Percentiles rank a stretch among this genome's conserved stretches.
These are phyloP conservation scores for Pilaira anomala DNA, from an alignment of 192 early-diverging fungal species.

Conservation along the genomic window DNA sequence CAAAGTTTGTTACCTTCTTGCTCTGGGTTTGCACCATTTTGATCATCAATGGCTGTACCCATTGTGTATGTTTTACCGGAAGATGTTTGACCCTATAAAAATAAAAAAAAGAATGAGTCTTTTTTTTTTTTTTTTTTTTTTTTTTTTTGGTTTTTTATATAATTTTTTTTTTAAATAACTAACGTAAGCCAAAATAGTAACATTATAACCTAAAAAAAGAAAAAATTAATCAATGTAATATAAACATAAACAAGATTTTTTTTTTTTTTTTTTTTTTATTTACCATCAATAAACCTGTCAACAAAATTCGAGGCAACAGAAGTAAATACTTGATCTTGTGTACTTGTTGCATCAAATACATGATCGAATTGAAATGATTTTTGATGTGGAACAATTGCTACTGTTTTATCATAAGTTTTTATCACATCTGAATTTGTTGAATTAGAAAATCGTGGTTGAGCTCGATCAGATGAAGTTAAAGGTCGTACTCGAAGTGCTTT, in stretches of 20 bases:
- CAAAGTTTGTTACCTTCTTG: slow-evolving; percentile 26
- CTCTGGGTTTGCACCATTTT: slow-evolving; percentile 21
- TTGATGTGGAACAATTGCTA: slow-evolving; percentile 28
- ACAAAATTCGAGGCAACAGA: slow-evolving; percentile 24
- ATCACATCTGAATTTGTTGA: slow-evolving; percentile 30
- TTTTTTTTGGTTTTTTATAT: too few species aligned
- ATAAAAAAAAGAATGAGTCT: not conserved
- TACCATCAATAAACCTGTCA: slow-evolving; percentile 34
- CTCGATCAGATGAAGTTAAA: slow-evolving; percentile 27
- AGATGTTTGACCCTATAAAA: slow-evolving; percentile 72
- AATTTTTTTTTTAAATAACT: slow-evolving; percentile 17
- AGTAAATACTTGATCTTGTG: slow-evolving; percentile 34
- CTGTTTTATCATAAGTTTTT: slow-evolving; percentile 28
- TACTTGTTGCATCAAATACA: slow-evolving; percentile 31
- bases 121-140: too few species aligned
- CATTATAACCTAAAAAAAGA: slow-evolving; percentile 79
- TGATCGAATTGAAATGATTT: slow-evolving; percentile 35
- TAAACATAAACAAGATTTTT: not conserved
- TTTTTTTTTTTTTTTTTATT: slow-evolving; percentile 8
- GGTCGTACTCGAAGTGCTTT: slow-evolving; percentile 29
- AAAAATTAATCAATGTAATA: slow-evolving; percentile 2
- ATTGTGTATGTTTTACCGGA: slow-evolving; percentile 96
- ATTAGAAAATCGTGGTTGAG: slow-evolving; percentile 27
- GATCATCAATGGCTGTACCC: slow-evolving; percentile 62
- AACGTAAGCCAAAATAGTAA: slow-evolving; percentile 87